Conservation (phyloP, 148 eudicot genomes). For the Rhododendron henanense region DNA sequence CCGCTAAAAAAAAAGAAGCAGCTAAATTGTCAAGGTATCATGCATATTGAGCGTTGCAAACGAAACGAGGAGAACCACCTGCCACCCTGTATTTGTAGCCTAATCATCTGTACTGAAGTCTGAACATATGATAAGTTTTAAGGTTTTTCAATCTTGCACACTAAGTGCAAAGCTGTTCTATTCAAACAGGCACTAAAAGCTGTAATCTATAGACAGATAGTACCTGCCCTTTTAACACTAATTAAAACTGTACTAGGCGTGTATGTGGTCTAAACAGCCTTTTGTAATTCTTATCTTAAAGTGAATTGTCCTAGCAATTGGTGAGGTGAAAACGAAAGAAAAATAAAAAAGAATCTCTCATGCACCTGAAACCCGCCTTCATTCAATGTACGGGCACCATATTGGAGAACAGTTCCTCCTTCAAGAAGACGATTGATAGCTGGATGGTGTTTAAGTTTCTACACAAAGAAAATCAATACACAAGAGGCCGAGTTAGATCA, state of each 20-base stretch:
- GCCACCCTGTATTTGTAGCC: not conserved
- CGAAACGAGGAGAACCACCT: not conserved
- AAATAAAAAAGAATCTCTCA: not conserved
- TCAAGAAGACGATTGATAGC: slow-evolving; percentile 77
- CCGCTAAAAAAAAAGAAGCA: too few relatives aligned
- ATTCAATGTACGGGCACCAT: slow-evolving; percentile 94
- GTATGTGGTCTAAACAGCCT: not conserved
- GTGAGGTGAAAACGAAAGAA: not conserved
- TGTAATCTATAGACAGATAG: not conserved
- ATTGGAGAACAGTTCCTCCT: slow-evolving; percentile 84
- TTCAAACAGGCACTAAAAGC: not conserved
- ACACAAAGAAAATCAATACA: slow-evolving; percentile 8
- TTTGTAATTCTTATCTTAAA: not conserved
- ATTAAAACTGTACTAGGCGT: not conserved
- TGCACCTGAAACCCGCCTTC: slow-evolving; percentile 99
- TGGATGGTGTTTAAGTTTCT: slow-evolving; percentile 94
- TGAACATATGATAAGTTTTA: too few relatives aligned
- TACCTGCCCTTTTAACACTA: not conserved
- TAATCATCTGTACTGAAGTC: not conserved
- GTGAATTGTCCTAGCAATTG: not conserved
- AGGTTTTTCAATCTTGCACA: not conserved
- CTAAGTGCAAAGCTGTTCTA: not conserved
- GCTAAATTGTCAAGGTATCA: slow-evolving; percentile 4
- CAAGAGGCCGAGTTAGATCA: not conserved
- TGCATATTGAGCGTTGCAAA: not conserved